Percentiles rank a stretch among this genome's conserved stretches.
Evolutionary conservation across 2,329 filamentous ascomycete genomes (phyloP).

Genomic region (Clonostachys rosea): DNA sequence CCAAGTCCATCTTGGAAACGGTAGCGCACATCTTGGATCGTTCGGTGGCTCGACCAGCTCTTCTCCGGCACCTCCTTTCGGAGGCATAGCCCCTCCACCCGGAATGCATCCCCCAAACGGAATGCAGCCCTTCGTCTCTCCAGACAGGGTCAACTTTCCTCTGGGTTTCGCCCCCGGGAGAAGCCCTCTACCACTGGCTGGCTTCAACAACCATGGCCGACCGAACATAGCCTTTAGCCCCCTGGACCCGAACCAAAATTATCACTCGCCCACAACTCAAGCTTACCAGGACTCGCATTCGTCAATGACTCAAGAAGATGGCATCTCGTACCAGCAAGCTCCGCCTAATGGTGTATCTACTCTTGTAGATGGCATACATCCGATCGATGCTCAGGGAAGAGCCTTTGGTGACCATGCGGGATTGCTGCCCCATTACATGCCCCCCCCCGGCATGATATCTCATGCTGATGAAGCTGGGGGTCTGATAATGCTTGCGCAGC

Average conservation of each 20-base stretch:
- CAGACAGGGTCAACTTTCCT: too few species aligned
- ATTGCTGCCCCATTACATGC: conserved; percentile 15
- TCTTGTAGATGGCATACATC: conserved; percentile 17
- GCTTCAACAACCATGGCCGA: conserved; percentile 29
- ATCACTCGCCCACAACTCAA: conserved; percentile 52
- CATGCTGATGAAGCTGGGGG: conserved; percentile 24
- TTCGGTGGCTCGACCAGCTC: conserved; percentile 51
- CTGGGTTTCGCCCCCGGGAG: too few species aligned
- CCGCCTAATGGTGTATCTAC: conserved; percentile 27
- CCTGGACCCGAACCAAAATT: conserved; percentile 24
- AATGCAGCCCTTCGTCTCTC: conserved; percentile 23
- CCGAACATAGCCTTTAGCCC: conserved; percentile 25
- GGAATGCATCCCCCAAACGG: conserved; percentile 28
- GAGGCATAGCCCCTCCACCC: conserved; percentile 43
- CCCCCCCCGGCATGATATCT: conserved; percentile 7
- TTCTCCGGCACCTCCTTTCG: conserved; percentile 49
- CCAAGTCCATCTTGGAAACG: conserved; percentile 47
- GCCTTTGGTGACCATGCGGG: too few species aligned
- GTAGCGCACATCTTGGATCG: conserved; percentile 51
- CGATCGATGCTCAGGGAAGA: too few species aligned
- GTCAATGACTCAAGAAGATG: conserved; percentile 42
- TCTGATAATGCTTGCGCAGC: conserved; percentile 30
- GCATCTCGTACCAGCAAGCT: conserved; percentile 31
- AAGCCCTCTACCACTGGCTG: conserved; percentile 1
- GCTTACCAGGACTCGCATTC: conserved; percentile 60